Base-by-base conservation (phyloP, 768 basidiomycete species). In the Leccinum imitatum region DNA sequence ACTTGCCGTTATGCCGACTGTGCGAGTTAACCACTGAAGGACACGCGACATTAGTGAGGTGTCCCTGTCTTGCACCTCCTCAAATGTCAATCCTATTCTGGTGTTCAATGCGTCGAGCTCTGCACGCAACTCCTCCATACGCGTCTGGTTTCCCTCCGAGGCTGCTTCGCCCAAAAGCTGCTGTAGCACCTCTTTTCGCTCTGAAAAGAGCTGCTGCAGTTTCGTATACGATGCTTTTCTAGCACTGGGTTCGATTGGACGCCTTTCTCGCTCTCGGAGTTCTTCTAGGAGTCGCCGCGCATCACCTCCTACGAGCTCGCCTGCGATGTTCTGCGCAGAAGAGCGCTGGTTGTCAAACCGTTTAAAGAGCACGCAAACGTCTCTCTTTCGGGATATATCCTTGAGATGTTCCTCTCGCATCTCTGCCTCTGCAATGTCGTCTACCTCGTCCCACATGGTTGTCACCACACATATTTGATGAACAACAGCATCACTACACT, bases 371-470 rank as follows among this genome's bases (percentile, higher is more conserved):
- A 10, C 37, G 11, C 27, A 4, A 17, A 53, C 17, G 1, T 35
- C 25, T 39, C 3, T 5, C n/a, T 31, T 61, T 19, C 39, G 31
- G 21, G 41, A 62, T 25, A n/a, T 54, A 27, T 44, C 23, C 11
- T 50, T 56, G 25, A 62, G 21, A 33, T 23, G 10, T 11, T 9
- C 6, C n/a, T 62, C 61, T 50, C 54, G 39, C 19, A 4, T 25
- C 27, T 41, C 54, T 10, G 54, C 61, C 13, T 56, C 59, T 6
- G 1, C 27, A 9, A 8, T 27, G 39, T 56, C 44, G 15, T 19
- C 39, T 13, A 56, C 54, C 6, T 55, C 39, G 59, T 62, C 59
- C 58, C 61, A 61, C 61, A 62, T 56, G 7, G 61, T 56, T 30
- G 59, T 63, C 23, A 57, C 44, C 1, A 63, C 37, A 39, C 61